Base-by-base conservation (phyloP, 495 filamentous ascomycete genomes). In the Chaetomium fimeti region DNA sequence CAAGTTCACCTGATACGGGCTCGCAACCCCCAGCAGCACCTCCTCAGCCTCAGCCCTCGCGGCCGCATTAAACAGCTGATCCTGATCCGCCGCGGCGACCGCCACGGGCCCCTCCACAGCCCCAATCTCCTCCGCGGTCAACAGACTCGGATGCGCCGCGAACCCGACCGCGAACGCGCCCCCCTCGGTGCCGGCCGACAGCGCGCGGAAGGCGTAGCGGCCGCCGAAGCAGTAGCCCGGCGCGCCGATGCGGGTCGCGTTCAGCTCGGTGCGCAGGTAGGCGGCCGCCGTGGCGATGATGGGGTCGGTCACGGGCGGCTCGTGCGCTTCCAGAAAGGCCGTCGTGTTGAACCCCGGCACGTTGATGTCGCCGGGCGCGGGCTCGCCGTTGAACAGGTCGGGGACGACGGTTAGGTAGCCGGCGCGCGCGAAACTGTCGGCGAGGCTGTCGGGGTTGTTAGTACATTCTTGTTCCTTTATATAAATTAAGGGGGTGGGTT, bases 391-490 rank as follows among this genome's bases (percentile, higher is more conserved):
- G 79, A 92, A 90, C 61, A 92, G 79, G 71, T 94, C 91, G 16
- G 90, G 91, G 62, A 89, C 82, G 25, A 91, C 75, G 60, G 86
- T 85, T 40, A 90, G 80, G 76, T 91, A 93, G 55, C 90, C 91
- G 61, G 88, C 88, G 67, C 83, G 83, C 59, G 90, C 90, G 71
- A 86, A 90, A 71, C 86, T 84, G 75, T 93, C 90, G 65, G 88
- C 89, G 38, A 92, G 80, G 38, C 81, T 84, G 47, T 28, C 52
- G 51, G 20, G 24, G 2, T 28, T 15, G 57, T 62, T 28, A 57
- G 29, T 28, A n/a, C n/a, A n/a, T n/a, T n/a, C n/a, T n/a, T n/a
- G n/a, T n/a, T n/a, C n/a, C n/a, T n/a, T n/a, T n/a, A n/a, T n/a
- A n/a, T n/a, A n/a, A n/a, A n/a, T n/a, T n/a, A n/a, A n/a, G n/a